A percentile compares a stretch with the other conserved stretches of the same genome.
Evolutionary conservation across 139 green algal species (phyloP).

Genomic region (Micractinium sp.): DNA sequence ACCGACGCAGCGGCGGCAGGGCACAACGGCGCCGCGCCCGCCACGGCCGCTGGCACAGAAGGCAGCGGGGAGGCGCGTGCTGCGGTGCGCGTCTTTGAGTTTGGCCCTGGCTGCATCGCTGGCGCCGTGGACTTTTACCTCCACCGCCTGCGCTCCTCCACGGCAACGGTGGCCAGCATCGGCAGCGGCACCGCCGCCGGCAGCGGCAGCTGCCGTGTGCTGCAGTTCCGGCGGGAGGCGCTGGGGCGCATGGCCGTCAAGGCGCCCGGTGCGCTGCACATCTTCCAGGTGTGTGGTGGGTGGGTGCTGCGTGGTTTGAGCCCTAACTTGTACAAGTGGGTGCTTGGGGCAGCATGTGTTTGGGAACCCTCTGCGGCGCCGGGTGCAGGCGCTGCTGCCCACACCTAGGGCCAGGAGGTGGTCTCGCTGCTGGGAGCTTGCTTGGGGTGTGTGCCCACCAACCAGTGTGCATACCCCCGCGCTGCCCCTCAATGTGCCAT

Average conservation of each 20-base stretch:
- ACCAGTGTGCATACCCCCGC: no score
- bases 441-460: not conserved
- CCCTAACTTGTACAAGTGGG: no score
- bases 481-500: not conserved
- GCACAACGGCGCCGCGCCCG: not conserved
- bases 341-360: not conserved
- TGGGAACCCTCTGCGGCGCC: not conserved
- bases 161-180: not conserved
- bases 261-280: conserved; percentile 10
- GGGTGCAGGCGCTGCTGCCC: not conserved
- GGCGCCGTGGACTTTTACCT: conserved; percentile 20
- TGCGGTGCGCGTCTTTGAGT: conserved; percentile 9
- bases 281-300: conserved; percentile 13
- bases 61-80: not conserved
- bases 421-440: no score
- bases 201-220: conserved; percentile 8
- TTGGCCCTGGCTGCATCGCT: not conserved
- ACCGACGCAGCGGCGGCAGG: not conserved
- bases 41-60: no score
- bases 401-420: not conserved
- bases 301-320: not conserved
- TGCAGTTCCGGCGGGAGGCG: not conserved
- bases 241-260: conserved; percentile 7
- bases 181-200: not conserved
- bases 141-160: not conserved